Conservation (phyloP, 2,329 filamentous ascomycete genomes). For the Fusarium liriodendri region DNA sequence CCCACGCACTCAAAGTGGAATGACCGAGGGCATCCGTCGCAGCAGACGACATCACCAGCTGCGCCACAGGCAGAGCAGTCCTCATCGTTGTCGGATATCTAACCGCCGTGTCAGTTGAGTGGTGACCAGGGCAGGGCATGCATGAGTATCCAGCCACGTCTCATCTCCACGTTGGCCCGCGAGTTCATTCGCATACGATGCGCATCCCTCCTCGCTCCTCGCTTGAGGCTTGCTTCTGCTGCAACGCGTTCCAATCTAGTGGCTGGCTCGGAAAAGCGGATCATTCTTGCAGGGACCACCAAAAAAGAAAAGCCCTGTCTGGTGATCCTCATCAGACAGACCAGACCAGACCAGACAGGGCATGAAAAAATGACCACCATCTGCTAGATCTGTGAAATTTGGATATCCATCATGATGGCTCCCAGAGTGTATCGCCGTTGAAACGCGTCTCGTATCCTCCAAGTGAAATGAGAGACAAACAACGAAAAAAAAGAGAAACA, state of each 20-base stretch:
- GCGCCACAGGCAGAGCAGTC: slow-evolving; percentile 88
- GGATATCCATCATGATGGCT: slow-evolving; percentile 3
- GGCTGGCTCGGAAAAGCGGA: slow-evolving; percentile 44
- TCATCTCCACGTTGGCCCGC: not conserved
- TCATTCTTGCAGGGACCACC: slow-evolving; percentile 40
- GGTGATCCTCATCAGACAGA: slow-evolving; percentile 28
- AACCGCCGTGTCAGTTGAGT: slow-evolving; percentile 45
- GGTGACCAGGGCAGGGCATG: not conserved
- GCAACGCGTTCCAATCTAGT: slow-evolving; percentile 23
- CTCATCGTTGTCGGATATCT: slow-evolving; percentile 81
- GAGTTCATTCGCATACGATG: slow-evolving; percentile 19
- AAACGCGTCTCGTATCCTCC: not conserved
- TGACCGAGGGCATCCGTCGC: slow-evolving; percentile 89
- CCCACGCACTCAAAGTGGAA: slow-evolving; percentile 93
- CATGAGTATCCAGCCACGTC: slow-evolving; percentile 28
- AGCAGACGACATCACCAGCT: slow-evolving; percentile 88
- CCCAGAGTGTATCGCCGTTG: not conserved
- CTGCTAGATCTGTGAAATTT: slow-evolving; percentile 17
- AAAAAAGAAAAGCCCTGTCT: slow-evolving; percentile 42
- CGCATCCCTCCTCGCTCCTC: slow-evolving; percentile 15
- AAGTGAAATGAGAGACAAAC: not conserved
- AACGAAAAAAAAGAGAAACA: slow-evolving; percentile 6
- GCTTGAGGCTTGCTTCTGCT: slow-evolving; percentile 5
- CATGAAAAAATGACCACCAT: slow-evolving; percentile 31
- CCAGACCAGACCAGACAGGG: not conserved